phyloP scores from a whole-genome alignment of 2,329 filamentous ascomycete genomes.

The Aspergillus sp. region DNA sequence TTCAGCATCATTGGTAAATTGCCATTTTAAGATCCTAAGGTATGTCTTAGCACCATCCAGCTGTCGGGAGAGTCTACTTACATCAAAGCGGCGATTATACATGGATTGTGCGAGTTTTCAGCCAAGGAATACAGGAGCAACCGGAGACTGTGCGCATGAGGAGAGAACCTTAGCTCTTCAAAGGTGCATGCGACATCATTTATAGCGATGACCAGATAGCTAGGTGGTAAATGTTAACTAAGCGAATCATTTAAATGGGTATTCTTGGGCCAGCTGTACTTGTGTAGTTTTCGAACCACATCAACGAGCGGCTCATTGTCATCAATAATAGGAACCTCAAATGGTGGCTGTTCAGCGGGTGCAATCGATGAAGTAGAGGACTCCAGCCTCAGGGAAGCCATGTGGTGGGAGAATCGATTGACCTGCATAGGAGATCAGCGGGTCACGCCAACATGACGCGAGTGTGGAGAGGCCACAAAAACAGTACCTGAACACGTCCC shows the following conservation, averaged over 20 bases:
- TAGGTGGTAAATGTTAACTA: constrained; percentile 16
- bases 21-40: constrained; percentile 57
- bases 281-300: constrained; percentile 44
- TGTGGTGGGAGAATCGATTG: not conserved
- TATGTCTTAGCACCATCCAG: not conserved
- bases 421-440: not conserved
- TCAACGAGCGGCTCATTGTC: constrained; percentile 42
- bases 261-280: constrained; percentile 28
- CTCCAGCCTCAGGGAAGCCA: constrained; percentile 14
- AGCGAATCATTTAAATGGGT: not conserved
- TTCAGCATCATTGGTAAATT: constrained; percentile 54
- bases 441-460: not conserved
- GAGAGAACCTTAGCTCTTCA: constrained; percentile 46
- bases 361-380: constrained; percentile 21
- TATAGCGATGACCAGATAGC: constrained; percentile 44
- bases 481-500: not conserved
- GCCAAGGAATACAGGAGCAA: constrained; percentile 43
- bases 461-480: not conserved
- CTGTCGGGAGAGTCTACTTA: constrained; percentile 33
- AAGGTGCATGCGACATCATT: constrained; percentile 47
- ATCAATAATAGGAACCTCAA: constrained; percentile 45
- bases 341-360: constrained; percentile 27
- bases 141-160: constrained; percentile 40
- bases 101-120: constrained; percentile 47
- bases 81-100: constrained; percentile 54